Percentiles rank a stretch among this genome's conserved stretches.
Conservation (phyloP, 495 filamentous ascomycete species). For the Evansstolkia leycettana region DNA sequence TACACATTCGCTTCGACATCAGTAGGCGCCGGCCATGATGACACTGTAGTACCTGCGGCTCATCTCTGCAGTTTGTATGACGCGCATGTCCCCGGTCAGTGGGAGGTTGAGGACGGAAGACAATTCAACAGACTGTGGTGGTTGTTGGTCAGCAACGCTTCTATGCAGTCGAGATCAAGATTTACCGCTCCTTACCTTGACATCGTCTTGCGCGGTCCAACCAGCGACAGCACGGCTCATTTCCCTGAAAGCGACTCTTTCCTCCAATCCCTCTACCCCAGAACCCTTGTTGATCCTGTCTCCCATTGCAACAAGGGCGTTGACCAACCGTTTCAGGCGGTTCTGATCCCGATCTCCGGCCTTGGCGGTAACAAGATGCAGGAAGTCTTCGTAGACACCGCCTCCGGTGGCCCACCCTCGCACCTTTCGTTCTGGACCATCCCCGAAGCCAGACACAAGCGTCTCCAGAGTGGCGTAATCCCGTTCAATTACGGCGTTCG, state of each 20-base stretch:
- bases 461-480: constrained; percentile 54
- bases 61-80: constrained; percentile 56
- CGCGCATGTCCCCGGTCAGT: constrained; percentile 55
- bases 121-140: constrained; percentile 22
- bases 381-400: constrained; percentile 70
- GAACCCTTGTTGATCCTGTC: constrained; percentile 37
- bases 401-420: constrained; percentile 64
- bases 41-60: constrained; percentile 53
- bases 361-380: constrained; percentile 40
- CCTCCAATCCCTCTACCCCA: constrained; percentile 54
- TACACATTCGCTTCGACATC: constrained; percentile 1
- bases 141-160: neutral
- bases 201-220: constrained; percentile 46
- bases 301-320: constrained; percentile 51
- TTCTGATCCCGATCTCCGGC: constrained; percentile 22
- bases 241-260: constrained; percentile 65
- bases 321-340: constrained; percentile 46
- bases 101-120: constrained; percentile 51
- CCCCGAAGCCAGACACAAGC: constrained; percentile 54
- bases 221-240: constrained; percentile 49
- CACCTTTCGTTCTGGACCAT: constrained; percentile 34
- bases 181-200: constrained; percentile 37
- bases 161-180: too few relatives aligned
- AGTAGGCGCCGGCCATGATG: constrained; percentile 37
- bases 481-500: constrained; percentile 62